These are phyloP conservation scores for Magnolia sinica DNA, from an alignment of 164 flowering plant species.

Conservation along the genomic window DNA sequence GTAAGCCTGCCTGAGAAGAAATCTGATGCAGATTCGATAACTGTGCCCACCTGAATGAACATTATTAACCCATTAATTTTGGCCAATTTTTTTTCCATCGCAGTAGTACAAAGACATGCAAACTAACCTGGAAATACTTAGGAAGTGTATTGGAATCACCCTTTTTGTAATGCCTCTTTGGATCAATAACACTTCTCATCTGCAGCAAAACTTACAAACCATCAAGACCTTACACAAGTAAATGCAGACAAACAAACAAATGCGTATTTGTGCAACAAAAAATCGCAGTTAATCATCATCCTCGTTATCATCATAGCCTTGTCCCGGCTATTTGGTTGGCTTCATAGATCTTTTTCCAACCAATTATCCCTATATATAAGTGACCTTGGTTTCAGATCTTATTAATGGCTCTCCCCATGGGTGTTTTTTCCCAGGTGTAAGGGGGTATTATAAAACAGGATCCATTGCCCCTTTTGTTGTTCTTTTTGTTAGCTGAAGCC, in stretches of 20 bases:
- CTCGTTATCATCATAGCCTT: neutral
- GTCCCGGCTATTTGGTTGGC: neutral
- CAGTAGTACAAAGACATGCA: neutral
- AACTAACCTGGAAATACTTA: constrained; percentile 81
- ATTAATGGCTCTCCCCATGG: too few species aligned
- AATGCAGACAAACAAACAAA: neutral
- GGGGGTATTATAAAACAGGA: too few species aligned
- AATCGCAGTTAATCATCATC: neutral
- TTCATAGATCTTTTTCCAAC: neutral
- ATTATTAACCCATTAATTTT: neutral
- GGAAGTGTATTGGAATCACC: constrained; percentile 64
- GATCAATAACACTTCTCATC: constrained; percentile 76
- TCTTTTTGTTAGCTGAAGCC: too few species aligned
- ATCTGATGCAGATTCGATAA: constrained; percentile 66
- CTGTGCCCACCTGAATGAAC: constrained; percentile 69
- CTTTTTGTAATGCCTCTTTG: constrained; percentile 92
- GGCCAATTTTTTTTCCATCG: neutral
- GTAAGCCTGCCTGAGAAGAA: constrained; percentile 72
- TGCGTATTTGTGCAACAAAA: neutral
- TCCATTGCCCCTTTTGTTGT: too few species aligned
- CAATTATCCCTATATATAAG: neutral
- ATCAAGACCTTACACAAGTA: neutral
- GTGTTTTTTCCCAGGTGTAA: too few species aligned
- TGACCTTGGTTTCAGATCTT: neutral
- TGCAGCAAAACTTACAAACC: constrained; percentile 22